Base-by-base conservation (phyloP, 2,329 filamentous ascomycete species). In the Cladophialophora immunda region DNA sequence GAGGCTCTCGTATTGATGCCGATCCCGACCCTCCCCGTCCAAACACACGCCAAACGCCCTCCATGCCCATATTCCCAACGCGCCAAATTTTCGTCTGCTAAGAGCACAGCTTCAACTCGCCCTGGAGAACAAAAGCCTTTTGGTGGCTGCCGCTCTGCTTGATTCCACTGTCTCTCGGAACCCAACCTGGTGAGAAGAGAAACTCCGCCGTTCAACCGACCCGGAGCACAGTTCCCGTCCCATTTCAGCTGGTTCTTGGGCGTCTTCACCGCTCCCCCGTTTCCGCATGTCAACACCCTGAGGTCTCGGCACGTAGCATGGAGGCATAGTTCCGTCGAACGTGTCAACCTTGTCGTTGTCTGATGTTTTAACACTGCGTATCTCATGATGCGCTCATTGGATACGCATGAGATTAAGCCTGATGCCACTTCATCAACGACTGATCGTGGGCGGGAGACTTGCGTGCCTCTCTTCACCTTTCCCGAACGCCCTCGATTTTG, bases 241-340 rank as follows among this genome's bases (percentile, higher is more conserved):
- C n/a, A 9, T 6, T 32, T 32, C 53, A 30, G 27, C 27, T 58
- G 19, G 34, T 34, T 36, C 32, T 38, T 38, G 29, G 30, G 8
- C 38, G 22, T 25, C 41, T 53, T 66, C 64, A 66, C 64, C 64
- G 58, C 64, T 58, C 45, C 60, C 19, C 50, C 19, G 41, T 58
- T 53, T 19, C 30, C 41, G 45, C 50, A 38, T 34, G 36, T 54
- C 45, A 30, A 61, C 30, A 38, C 22, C 22, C 22, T 27, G 13
- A n/a, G 32, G 47, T 54, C 62, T 60, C 62, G 62, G 62, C 55
- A 38, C 34, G 38, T 58, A 54, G 62, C 62, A 64, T 58, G 32
- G 58, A 15, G 45, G 38, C 29, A 61, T 61, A 41, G 32, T 50
- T 36, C 58, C 34, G 52, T 34, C 34, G 47, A 53, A 52, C 58